Percentiles rank a stretch among this genome's conserved stretches.
These are phyloP conservation scores for Paracoccidioides lutzii DNA, from an alignment of 2,329 filamentous ascomycete genomes.

Conservation along the genomic window DNA sequence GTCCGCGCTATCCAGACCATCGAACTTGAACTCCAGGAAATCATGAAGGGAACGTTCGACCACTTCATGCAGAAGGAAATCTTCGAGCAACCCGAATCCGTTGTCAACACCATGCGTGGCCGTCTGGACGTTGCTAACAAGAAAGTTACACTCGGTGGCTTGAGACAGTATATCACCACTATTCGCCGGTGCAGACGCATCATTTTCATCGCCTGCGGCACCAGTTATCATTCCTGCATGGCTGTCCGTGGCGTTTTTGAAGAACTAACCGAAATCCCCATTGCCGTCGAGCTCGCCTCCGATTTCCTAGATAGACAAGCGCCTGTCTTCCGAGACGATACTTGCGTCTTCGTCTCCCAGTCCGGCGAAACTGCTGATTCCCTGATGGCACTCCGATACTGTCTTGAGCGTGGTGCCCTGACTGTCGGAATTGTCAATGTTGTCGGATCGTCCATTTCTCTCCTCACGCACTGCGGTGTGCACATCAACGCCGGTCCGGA, in stretches of 20 bases:
- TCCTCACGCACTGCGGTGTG: conserved; percentile 98
- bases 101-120: conserved; percentile 99
- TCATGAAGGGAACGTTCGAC: conserved; percentile 99
- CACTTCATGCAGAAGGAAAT: conserved; percentile 99
- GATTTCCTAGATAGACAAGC: conserved; percentile 96
- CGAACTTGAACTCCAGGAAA: conserved; percentile 97
- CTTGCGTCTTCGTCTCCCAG: conserved; percentile 96
- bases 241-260: conserved; percentile 96
- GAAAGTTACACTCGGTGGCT: conserved; percentile 85
- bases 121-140: conserved; percentile 89
- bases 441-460: conserved; percentile 94
- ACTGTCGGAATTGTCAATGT: conserved; percentile 98
- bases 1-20: conserved; percentile 97
- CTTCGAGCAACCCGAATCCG: conserved; percentile 98
- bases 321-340: conserved; percentile 98
- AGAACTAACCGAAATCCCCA: conserved; percentile 95
- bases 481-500: conserved; percentile 98
- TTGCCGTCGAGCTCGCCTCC: conserved; percentile 89
- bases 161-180: conserved; percentile 90
- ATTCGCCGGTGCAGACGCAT: conserved; percentile 94
- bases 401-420: conserved; percentile 89
- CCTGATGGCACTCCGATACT: conserved; percentile 92
- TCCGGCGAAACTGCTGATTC: conserved; percentile 98
- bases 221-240: conserved; percentile 98
- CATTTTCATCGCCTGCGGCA: conserved; percentile 98